A percentile compares a stretch with the other conserved stretches of the same genome.
Evolutionary conservation across 805 yeast genomes (phyloP).

Genomic region (Candida krabiensis): DNA sequence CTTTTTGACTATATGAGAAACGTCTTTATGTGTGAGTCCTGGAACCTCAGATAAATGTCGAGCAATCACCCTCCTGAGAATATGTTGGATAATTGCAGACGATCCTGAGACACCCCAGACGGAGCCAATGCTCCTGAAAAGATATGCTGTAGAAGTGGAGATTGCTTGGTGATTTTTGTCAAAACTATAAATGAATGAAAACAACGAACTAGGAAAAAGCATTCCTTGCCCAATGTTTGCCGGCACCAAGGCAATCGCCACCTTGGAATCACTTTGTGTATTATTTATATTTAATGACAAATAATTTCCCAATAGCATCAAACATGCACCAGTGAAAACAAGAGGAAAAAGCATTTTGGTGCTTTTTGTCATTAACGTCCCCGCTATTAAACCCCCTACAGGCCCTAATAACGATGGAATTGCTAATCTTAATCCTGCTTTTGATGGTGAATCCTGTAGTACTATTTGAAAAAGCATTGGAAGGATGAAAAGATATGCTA

Average conservation of each 20-base stretch:
- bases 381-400: constrained; percentile 42
- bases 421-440: constrained; percentile 41
- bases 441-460: constrained; percentile 39
- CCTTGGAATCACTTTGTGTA: too few species aligned
- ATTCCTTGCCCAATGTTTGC: constrained; percentile 42
- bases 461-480: constrained; percentile 44
- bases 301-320: constrained; percentile 38
- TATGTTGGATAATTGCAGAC: constrained; percentile 13
- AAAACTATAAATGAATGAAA: constrained; percentile 38
- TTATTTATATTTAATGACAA: constrained; percentile 27
- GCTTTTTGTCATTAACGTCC: constrained; percentile 36
- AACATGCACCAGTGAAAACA: constrained; percentile 33
- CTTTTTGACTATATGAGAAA: constrained; percentile 18
- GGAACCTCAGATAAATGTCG: neutral
- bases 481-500: constrained; percentile 41
- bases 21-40: constrained; percentile 13
- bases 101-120: constrained; percentile 40
- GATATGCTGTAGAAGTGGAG: constrained; percentile 39
- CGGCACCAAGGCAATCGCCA: constrained; percentile 32
- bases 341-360: constrained; percentile 27
- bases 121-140: constrained; percentile 40
- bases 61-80: constrained; percentile 2
- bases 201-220: constrained; percentile 37
- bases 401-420: constrained; percentile 44
- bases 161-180: constrained; percentile 36